These are phyloP conservation scores for Mycena leptocephala DNA, from an alignment of 768 basidiomycete species.

Conservation along the genomic window DNA sequence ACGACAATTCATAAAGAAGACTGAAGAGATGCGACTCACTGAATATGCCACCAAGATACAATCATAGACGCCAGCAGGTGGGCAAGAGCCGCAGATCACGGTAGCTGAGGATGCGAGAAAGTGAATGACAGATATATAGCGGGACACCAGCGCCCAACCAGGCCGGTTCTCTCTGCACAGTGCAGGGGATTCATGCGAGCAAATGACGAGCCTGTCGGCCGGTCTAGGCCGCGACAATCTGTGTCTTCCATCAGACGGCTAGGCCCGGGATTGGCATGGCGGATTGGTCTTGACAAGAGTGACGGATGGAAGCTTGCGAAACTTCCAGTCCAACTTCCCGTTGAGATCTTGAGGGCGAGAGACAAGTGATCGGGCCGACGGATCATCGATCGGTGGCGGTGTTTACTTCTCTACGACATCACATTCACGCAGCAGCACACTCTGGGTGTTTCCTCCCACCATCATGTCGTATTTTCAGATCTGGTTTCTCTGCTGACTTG, in stretches of 20 bases:
- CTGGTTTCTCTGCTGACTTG: too few relatives aligned
- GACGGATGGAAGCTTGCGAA: neutral
- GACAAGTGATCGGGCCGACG: neutral
- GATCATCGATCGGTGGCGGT: conserved; percentile 1
- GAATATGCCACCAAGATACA: neutral
- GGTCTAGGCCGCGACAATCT: neutral
- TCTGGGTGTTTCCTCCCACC: too few relatives aligned
- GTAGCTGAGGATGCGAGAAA: too few relatives aligned
- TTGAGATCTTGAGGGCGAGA: neutral
- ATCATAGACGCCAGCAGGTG: neutral
- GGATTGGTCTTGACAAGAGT: neutral
- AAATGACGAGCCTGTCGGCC: neutral
- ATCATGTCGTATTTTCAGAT: too few relatives aligned
- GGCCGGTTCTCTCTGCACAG: too few relatives aligned
- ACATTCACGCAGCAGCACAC: too few relatives aligned
- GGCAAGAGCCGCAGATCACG: neutral
- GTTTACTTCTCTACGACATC: too few relatives aligned
- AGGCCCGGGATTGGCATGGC: too few relatives aligned
- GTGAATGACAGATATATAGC: too few relatives aligned
- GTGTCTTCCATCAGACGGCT: neutral
- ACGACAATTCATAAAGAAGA: too few relatives aligned
- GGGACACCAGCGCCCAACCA: too few relatives aligned
- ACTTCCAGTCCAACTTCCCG: neutral
- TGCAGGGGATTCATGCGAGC: neutral
- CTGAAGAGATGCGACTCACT: neutral